Base-by-base conservation (phyloP, 2,329 filamentous ascomycete genomes). In the Arthrobotrys musiformis region DNA sequence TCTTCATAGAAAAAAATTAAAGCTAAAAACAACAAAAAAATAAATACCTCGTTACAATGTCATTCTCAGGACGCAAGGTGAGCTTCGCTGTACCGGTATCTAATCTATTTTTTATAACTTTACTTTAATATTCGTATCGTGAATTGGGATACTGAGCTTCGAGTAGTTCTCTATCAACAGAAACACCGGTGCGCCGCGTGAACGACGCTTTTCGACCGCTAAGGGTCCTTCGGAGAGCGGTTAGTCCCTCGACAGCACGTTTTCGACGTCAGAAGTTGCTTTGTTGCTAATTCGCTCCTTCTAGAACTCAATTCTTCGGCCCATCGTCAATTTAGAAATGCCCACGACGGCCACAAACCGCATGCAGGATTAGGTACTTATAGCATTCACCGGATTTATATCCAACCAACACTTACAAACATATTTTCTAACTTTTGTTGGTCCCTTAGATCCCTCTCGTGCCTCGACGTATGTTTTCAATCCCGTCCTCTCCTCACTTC, bases 351-450 rank as follows among this genome's bases (percentile, higher is more conserved):
- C 74, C 93, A 97, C 85, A 90, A 92, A 83, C 91, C 93, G 56
- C 94, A 97, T 84, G 93, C 94, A 76, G 94, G 94, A 81, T 90
- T 97, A 79, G 94, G 97, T 82, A 91, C 93, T 67, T 90, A 93
- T 83, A 3, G 28, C 33, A 52, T 52, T 13, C 52, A 64, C n/a
- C n/a, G n/a, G n/a, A n/a, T n/a, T 46, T 3, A 30, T 26, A 37
- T 50, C 8, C 33, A 17, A 22, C 40, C 40, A 19, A 42, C 40
- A 42, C 19, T 42, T 42, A 30, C 17, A 30, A 8, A 8, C 46
- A n/a, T 1, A 6, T 33, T 9, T 15, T 42, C 13, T 33, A 30
- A 46, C 35, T 50, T 60, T 48, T 52, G 3, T 2, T 35, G n/a
- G 24, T 58, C 17, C n/a, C 26, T 22, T 50, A 77, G 73, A 77